Percentiles rank a stretch among this genome's conserved stretches.
phyloP scores from a whole-genome alignment of 371 early-diverging fungal species.

The Chytridium lagenaria region DNA sequence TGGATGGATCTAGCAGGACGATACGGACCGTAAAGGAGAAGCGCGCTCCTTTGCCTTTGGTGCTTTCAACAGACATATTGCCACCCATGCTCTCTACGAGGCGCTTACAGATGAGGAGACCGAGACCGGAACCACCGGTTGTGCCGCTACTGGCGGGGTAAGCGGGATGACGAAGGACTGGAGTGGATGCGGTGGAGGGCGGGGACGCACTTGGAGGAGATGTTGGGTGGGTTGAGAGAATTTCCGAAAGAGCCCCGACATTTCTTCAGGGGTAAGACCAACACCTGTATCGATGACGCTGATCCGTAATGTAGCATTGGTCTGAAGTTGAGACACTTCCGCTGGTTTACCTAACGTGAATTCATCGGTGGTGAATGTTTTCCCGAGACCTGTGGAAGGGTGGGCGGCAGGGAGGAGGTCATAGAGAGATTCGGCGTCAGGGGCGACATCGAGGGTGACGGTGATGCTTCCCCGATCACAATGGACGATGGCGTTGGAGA shows the following conservation, averaged over 20 bases:
- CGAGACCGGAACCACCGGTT: constrained; percentile 59
- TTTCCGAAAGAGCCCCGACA: constrained; percentile 59
- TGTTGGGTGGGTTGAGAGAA: constrained; percentile 56
- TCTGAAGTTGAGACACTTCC: not conserved
- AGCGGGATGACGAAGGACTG: not conserved
- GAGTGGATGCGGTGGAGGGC: not conserved
- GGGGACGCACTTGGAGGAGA: not conserved
- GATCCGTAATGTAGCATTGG: constrained; percentile 39
- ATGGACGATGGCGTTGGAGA: constrained; percentile 80
- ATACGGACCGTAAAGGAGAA: constrained; percentile 39
- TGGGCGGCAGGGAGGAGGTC: no score
- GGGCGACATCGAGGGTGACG: constrained; percentile 11
- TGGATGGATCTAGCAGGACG: no score
- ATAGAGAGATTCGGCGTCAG: not conserved
- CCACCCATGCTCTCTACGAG: constrained; percentile 68
- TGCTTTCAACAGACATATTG: constrained; percentile 58
- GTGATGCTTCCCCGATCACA: constrained; percentile 68
- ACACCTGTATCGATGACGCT: constrained; percentile 70
- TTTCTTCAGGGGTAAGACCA: constrained; percentile 63
- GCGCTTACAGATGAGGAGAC: constrained; percentile 64
- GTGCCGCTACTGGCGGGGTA: constrained; percentile 25
- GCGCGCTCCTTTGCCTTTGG: constrained; percentile 62
- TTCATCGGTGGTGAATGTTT: not conserved
- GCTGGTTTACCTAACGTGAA: not conserved
- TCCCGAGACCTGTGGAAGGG: no score